These are phyloP conservation scores for Dendrobium catenatum DNA, from an alignment of 106 monocot genomes.

Conservation along the genomic window DNA sequence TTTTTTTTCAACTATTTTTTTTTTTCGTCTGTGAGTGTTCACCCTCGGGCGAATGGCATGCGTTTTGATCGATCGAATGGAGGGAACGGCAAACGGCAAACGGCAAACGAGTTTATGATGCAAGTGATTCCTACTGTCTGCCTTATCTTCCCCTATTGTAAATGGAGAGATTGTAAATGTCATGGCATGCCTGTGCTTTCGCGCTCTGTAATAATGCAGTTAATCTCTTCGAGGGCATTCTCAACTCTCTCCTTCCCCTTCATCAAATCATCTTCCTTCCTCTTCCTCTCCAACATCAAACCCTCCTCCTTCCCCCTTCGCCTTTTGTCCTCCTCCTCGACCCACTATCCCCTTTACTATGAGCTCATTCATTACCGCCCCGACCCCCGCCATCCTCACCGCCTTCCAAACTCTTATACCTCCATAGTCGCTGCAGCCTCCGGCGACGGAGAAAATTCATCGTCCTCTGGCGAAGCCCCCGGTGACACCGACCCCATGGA, in stretches of 20 bases:
- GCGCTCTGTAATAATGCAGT: neutral
- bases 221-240: neutral
- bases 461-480: neutral
- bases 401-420: constrained; percentile 2
- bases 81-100: no score
- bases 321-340: constrained; percentile 37
- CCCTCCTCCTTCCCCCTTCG: constrained; percentile 12
- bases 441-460: neutral
- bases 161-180: no score
- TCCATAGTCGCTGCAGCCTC: neutral
- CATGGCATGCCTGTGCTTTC: neutral
- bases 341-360: constrained; percentile 94
- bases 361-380: constrained; percentile 76
- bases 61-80: no score
- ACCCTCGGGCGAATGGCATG: no score
- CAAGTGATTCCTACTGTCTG: no score
- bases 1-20: no score
- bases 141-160: no score
- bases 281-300: constrained; percentile 6
- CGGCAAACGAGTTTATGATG: no score
- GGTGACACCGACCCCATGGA: constrained; percentile 25
- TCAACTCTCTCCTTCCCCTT: constrained; percentile 7
- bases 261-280: neutral
- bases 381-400: constrained; percentile 13
- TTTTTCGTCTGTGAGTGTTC: no score